Evolutionary conservation across 371 early-diverging fungal genomes (phyloP), one percentile per base, ranked within the genome.

Genomic region (Hamiltosporidium tvaerminnensis): DNA sequence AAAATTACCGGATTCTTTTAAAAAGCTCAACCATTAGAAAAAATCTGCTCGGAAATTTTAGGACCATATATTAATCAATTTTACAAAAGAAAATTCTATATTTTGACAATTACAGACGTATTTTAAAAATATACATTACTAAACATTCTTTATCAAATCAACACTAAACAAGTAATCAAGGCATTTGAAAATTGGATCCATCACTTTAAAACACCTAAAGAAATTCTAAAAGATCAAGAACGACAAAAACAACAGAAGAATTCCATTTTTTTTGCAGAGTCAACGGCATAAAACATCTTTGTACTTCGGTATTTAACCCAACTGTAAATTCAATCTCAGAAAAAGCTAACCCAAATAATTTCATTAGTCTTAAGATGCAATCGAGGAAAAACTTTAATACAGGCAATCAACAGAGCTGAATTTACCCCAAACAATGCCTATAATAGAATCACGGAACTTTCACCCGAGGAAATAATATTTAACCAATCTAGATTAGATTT

Each of bases 51-150:
- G 1, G 65, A 64, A 14, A 57, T 64, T 16, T 14, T 52, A n/a
- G 59, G 65, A 1, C 65, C 65, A 7, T 37, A 50, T 12, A n/a
- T n/a, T n/a, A n/a, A n/a, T n/a, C n/a, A n/a, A n/a, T n/a, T n/a
- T n/a, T n/a, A n/a, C n/a, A 48, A 48, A 2, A 48, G 48, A 48
- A 41, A 41, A n/a, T 34, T 32, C 23, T 36, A 37, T 31, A 2
- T 65, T 3, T 31, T 65, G 35, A 32, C 53, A 44, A 41, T 65
- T 10, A 59, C 53, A 0, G 59, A 65, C 23, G 33, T 36, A n/a
- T 65, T 38, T 23, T 47, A 30, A 4, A 14, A 50, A 59, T 47
- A 3, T 30, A 44, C 59, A 36, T 38, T 1, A 54, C 1, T 65
- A 30, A 1, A 59, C 4, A 4, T 14, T 3, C 1, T 54, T 16